Conservation (phyloP, 805 yeast species). For the Hanseniaspora guilliermondii region DNA sequence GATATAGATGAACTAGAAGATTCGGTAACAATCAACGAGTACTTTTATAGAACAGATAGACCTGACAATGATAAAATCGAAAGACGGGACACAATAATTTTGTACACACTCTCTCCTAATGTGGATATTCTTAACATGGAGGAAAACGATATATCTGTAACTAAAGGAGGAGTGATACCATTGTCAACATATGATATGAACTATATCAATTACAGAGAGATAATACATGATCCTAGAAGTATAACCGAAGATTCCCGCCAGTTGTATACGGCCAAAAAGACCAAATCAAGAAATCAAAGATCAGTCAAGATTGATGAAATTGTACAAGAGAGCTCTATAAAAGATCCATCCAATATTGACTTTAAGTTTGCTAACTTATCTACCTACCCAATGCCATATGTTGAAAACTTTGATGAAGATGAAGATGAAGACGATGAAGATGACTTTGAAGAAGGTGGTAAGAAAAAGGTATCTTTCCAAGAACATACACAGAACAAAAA, state of each 20-base stretch:
- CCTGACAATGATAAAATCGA: neutral
- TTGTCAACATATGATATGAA: conserved; percentile 9
- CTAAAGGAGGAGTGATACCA: conserved; percentile 13
- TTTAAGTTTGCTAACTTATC: conserved; percentile 10
- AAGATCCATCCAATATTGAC: conserved; percentile 10
- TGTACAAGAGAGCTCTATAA: conserved; percentile 7
- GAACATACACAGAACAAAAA: conserved; percentile 7
- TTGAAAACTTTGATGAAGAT: conserved; percentile 2
- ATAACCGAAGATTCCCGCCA: conserved; percentile 1
- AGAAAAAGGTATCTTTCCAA: conserved; percentile 2
- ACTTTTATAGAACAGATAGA: conserved; percentile 7
- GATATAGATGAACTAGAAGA: conserved; percentile 2
- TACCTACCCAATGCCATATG: conserved; percentile 6
- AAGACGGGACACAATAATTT: neutral
- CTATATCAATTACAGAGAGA: conserved; percentile 10
- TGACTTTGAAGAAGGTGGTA: neutral
- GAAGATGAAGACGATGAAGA: conserved; percentile 4
- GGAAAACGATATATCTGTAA: conserved; percentile 7
- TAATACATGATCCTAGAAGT: conserved; percentile 10
- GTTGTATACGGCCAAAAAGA: neutral
- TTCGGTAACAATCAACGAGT: neutral
- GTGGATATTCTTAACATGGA: conserved; percentile 9
- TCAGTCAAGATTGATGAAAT: conserved; percentile 13
- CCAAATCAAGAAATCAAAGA: conserved; percentile 9
- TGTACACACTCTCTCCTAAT: conserved; percentile 1